phyloP scores from a whole-genome alignment of 2,329 filamentous ascomycete genomes.

The Acephala macrosclerotiorum region DNA sequence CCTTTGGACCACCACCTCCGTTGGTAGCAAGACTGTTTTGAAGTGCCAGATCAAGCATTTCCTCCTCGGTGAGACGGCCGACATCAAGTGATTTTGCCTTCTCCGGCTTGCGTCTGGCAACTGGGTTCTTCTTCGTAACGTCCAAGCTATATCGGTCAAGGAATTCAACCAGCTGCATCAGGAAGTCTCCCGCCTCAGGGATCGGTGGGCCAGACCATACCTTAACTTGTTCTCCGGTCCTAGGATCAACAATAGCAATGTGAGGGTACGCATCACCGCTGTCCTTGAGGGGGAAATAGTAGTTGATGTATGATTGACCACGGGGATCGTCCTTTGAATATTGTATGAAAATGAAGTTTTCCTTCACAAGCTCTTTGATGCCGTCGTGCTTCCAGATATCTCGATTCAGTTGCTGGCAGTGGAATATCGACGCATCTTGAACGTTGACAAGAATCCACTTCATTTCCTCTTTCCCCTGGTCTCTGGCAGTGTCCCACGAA shows the following conservation, averaged over 20 bases:
- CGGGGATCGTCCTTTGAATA: slow-evolving; percentile 86
- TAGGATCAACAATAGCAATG: slow-evolving; percentile 92
- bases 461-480: slow-evolving; percentile 84
- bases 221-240: slow-evolving; percentile 97
- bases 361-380: slow-evolving; percentile 80
- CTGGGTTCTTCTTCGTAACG: slow-evolving; percentile 89
- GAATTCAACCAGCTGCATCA: slow-evolving; percentile 92
- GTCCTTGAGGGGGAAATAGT: slow-evolving; percentile 83
- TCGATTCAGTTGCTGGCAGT: slow-evolving; percentile 91
- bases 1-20: slow-evolving; percentile 55
- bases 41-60: slow-evolving; percentile 94
- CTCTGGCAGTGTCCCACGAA: slow-evolving; percentile 84
- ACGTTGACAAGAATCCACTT: slow-evolving; percentile 98
- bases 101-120: slow-evolving; percentile 79
- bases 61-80: slow-evolving; percentile 92
- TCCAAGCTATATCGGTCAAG: slow-evolving; percentile 95
- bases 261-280: slow-evolving; percentile 92
- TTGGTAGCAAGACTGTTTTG: slow-evolving; percentile 80
- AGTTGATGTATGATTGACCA: slow-evolving; percentile 83
- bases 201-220: slow-evolving; percentile 89
- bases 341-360: slow-evolving; percentile 96
- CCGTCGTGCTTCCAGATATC: slow-evolving; percentile 93
- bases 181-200: slow-evolving; percentile 78
- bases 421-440: slow-evolving; percentile 91
- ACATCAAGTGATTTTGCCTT: slow-evolving; percentile 75